Conservation (phyloP, 108 stramenopile species). For the Skeletonema tropicum region DNA sequence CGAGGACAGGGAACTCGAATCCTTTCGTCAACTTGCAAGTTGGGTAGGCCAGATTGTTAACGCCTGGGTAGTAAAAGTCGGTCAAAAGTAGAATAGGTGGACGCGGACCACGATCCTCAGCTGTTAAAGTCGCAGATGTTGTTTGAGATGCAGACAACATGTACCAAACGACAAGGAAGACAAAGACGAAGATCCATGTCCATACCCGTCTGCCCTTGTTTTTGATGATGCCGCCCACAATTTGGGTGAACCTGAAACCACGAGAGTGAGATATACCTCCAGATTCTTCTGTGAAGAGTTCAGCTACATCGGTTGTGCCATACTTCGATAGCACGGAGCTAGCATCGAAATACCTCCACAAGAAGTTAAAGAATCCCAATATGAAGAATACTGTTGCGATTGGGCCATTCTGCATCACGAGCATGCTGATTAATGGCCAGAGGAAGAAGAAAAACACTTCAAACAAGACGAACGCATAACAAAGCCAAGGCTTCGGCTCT, state of each 20-base stretch:
- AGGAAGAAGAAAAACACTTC: conserved; percentile 62
- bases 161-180: conserved; percentile 55
- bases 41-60: conserved; percentile 55
- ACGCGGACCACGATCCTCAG: conserved; percentile 22
- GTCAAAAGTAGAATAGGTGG: conserved; percentile 36
- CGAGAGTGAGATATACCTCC: conserved; percentile 34
- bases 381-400: conserved; percentile 41
- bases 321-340: conserved; percentile 31
- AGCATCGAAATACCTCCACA: conserved; percentile 50
- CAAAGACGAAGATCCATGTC: conserved; percentile 44
- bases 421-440: conserved; percentile 54
- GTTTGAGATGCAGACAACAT: conserved; percentile 23
- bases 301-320: conserved; percentile 36
- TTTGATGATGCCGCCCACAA: conserved; percentile 46
- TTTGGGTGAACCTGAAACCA: conserved; percentile 48
- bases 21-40: conserved; percentile 54
- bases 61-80: conserved; percentile 51
- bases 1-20: conserved; percentile 34
- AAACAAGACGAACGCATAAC: conserved; percentile 45
- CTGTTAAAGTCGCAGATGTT: conserved; percentile 20
- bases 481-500: conserved; percentile 52
- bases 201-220: conserved; percentile 34
- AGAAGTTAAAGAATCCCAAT: conserved; percentile 33
- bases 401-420: conserved; percentile 19
- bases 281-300: conserved; percentile 11